These are phyloP conservation scores for Scutellaria galericulata DNA, from an alignment of 257 asterid species.

Conservation along the genomic window DNA sequence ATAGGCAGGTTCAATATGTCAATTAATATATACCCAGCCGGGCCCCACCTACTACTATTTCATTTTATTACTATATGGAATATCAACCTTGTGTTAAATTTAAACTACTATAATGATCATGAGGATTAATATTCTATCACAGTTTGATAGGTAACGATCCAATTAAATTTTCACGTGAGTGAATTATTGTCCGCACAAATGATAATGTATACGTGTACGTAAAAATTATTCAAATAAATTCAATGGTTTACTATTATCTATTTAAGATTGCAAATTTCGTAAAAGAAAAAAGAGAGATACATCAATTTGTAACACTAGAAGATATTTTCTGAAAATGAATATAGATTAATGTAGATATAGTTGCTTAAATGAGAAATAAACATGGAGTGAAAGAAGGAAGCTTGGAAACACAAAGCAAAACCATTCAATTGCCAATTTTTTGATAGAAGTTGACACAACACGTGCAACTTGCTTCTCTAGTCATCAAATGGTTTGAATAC, in stretches of 20 bases:
- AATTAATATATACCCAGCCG: not conserved
- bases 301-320: not conserved
- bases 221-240: too few relatives aligned
- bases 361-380: not conserved
- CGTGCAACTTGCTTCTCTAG: slow-evolving; percentile 13
- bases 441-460: slow-evolving; percentile 30
- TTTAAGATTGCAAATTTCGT: too few relatives aligned
- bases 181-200: too few relatives aligned
- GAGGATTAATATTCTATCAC: too few relatives aligned
- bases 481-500: slow-evolving; percentile 5
- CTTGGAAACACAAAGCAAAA: slow-evolving; percentile 20
- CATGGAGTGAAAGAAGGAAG: not conserved
- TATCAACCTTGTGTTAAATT: too few relatives aligned
- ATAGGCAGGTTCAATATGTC: slow-evolving; percentile 28
- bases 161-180: too few relatives aligned
- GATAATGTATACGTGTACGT: too few relatives aligned
- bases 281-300: too few relatives aligned
- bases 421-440: slow-evolving; percentile 7
- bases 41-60: slow-evolving; percentile 1
- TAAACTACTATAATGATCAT: not conserved
- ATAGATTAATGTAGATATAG: not conserved
- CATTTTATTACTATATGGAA: too few relatives aligned
- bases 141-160: too few relatives aligned
- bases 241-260: too few relatives aligned
- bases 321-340: not conserved